Conservation (phyloP, 805 yeast species). For the Priceomyces carsonii region DNA sequence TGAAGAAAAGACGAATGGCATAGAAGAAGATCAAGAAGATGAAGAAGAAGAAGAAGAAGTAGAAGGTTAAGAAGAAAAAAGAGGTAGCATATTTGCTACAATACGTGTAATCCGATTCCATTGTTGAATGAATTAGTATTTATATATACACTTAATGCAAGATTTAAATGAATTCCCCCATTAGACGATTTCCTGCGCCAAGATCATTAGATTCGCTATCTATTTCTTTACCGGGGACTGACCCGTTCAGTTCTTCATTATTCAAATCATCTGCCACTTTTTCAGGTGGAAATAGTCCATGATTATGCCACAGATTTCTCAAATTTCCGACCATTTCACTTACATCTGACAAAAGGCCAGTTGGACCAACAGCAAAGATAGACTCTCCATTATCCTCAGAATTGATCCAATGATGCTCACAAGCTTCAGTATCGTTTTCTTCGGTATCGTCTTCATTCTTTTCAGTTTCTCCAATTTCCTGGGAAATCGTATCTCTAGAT, state of each 20-base stretch:
- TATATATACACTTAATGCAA: too few relatives aligned
- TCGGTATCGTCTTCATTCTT: constrained; percentile 12
- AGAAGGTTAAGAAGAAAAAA: too few relatives aligned
- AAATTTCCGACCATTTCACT: constrained; percentile 57
- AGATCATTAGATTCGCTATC: constrained; percentile 12
- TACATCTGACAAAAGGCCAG: constrained; percentile 67
- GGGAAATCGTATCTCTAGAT: constrained; percentile 35
- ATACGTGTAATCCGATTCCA: too few relatives aligned
- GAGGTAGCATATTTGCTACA: too few relatives aligned
- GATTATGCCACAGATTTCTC: constrained; percentile 34
- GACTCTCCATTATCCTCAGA: constrained; percentile 38
- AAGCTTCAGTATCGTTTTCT: constrained; percentile 14
- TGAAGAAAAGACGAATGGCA: constrained; percentile 16
- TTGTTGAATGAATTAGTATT: too few relatives aligned
- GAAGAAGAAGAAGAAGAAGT: constrained; percentile 22
- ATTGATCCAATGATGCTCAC: constrained; percentile 55
- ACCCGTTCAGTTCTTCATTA: constrained; percentile 1
- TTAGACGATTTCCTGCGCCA: constrained; percentile 13
- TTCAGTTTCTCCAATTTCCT: constrained; percentile 38
- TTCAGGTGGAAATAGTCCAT: constrained; percentile 5
- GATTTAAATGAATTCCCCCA: constrained; percentile 26
- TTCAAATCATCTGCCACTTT: constrained; percentile 1
- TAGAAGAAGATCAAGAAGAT: constrained; percentile 19
- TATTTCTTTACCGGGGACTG: constrained; percentile 3
- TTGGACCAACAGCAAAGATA: constrained; percentile 60